These are phyloP conservation scores for Tolypocladium sp. DNA, from an alignment of 2,329 filamentous ascomycete genomes.

Conservation along the genomic window DNA sequence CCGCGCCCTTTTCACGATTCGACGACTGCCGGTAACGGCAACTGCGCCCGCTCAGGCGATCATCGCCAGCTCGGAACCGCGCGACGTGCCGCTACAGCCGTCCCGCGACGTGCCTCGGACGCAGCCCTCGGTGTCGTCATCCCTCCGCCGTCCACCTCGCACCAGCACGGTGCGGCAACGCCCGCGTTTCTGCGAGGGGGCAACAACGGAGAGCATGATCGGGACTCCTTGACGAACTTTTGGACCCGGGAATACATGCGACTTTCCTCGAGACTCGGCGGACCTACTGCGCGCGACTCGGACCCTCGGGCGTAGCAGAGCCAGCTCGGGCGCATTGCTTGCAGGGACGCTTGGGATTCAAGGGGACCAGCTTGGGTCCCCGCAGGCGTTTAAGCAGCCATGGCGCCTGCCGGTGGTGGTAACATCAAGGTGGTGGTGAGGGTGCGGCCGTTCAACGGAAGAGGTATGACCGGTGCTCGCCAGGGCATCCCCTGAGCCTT, in stretches of 20 bases:
- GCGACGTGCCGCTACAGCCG: not conserved
- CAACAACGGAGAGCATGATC: slow-evolving; percentile 6
- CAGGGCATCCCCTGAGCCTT: not conserved
- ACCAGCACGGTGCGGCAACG: not conserved
- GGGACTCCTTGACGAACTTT: slow-evolving; percentile 5
- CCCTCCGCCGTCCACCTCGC: not conserved
- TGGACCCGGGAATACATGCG: slow-evolving; percentile 1
- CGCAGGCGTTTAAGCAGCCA: slow-evolving; percentile 19
- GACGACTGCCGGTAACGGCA: not conserved
- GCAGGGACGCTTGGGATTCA: slow-evolving; percentile 10
- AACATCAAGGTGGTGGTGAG: slow-evolving; percentile 99
- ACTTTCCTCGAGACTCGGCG: not conserved
- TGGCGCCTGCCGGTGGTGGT: slow-evolving; percentile 60
- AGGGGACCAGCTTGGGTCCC: slow-evolving; percentile 28
- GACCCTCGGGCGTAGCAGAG: slow-evolving; percentile 2
- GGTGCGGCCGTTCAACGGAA: slow-evolving; percentile 86
- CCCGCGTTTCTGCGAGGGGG: not conserved
- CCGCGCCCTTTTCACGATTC: not conserved
- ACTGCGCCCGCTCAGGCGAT: not conserved
- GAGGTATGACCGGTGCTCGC: slow-evolving; percentile 50
- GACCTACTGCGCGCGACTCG: not conserved
- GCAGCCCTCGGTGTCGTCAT: slow-evolving; percentile 3
- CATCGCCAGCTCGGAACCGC: not conserved
- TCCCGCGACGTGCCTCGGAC: not conserved
- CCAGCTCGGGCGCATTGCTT: slow-evolving; percentile 16